Evolutionary conservation across 2,329 filamentous ascomycete genomes (phyloP).

Genomic region (Cadophora sp.): DNA sequence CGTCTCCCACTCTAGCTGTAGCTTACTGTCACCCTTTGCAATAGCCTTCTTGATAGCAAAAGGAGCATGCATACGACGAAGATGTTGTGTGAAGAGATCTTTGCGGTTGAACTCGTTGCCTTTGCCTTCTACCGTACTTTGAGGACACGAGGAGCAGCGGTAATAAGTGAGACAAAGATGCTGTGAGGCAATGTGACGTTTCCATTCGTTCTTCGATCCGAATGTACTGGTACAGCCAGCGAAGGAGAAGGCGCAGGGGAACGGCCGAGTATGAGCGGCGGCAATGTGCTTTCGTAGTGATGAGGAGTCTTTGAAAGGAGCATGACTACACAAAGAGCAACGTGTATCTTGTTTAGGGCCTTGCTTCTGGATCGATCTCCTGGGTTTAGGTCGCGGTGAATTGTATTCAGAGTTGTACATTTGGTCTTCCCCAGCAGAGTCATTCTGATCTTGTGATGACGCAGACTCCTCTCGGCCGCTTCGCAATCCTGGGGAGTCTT

Average conservation of each 20-base stretch:
- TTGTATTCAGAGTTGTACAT: constrained; percentile 46
- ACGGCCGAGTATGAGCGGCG: constrained; percentile 73
- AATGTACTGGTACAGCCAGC: constrained; percentile 87
- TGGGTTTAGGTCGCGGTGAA: constrained; percentile 44
- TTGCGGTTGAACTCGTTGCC: constrained; percentile 88
- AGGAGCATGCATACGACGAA: constrained; percentile 90
- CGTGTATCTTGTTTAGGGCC: constrained; percentile 65
- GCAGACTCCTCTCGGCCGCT: constrained; percentile 51
- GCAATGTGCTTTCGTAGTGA: constrained; percentile 72
- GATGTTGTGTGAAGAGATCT: constrained; percentile 93
- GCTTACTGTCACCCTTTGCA: constrained; percentile 63
- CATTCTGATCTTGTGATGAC: constrained; percentile 49
- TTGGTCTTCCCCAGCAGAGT: constrained; percentile 51
- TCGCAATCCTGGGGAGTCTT: constrained; percentile 43
- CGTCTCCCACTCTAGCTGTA: constrained; percentile 67
- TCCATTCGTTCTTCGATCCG: constrained; percentile 97
- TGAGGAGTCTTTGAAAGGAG: constrained; percentile 71
- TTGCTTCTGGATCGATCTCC: constrained; percentile 46
- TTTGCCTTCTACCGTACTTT: constrained; percentile 60
- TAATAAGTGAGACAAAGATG: constrained; percentile 77
- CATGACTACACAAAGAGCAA: constrained; percentile 67
- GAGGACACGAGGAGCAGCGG: constrained; percentile 66
- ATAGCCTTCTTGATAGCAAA: constrained; percentile 66
- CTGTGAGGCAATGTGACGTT: constrained; percentile 89
- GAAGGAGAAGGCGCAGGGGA: constrained; percentile 84